Conservation (phyloP, 2,329 filamentous ascomycete genomes). For the Talaromyces sp. region DNA sequence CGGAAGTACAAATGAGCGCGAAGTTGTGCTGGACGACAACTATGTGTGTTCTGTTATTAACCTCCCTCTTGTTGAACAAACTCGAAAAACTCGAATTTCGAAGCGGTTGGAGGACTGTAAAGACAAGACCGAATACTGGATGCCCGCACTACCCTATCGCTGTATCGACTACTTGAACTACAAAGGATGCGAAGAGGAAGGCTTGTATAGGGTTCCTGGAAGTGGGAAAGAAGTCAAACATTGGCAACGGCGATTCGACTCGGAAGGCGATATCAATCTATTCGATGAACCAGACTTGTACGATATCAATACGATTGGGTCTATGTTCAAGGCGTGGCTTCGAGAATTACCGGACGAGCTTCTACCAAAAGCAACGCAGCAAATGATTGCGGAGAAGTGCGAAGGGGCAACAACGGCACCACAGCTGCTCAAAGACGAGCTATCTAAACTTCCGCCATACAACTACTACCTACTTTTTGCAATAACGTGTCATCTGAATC, state of each 20-base stretch:
- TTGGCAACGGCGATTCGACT: conserved; percentile 88
- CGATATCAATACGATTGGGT: conserved; percentile 94
- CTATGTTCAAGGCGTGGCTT: conserved; percentile 94
- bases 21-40: conserved; percentile 70
- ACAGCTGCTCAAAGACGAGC: conserved; percentile 79
- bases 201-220: conserved; percentile 85
- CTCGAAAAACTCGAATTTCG: conserved; percentile 83
- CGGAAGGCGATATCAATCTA: conserved; percentile 82
- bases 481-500: conserved; percentile 90
- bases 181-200: conserved; percentile 89
- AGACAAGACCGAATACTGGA: conserved; percentile 98
- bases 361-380: conserved; percentile 78
- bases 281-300: conserved; percentile 84
- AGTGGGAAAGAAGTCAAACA: conserved; percentile 86
- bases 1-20: conserved; percentile 62
- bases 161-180: conserved; percentile 96
- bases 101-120: conserved; percentile 79
- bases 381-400: conserved; percentile 73
- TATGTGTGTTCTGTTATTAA: conserved; percentile 84
- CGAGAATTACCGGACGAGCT: conserved; percentile 91
- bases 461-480: conserved; percentile 98
- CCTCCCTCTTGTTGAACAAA: conserved; percentile 78
- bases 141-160: conserved; percentile 91
- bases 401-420: conserved; percentile 73
- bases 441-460: conserved; percentile 90